These are phyloP conservation scores for Arbutus unedo DNA, from an alignment of 148 eudicot species.

Conservation along the genomic window DNA sequence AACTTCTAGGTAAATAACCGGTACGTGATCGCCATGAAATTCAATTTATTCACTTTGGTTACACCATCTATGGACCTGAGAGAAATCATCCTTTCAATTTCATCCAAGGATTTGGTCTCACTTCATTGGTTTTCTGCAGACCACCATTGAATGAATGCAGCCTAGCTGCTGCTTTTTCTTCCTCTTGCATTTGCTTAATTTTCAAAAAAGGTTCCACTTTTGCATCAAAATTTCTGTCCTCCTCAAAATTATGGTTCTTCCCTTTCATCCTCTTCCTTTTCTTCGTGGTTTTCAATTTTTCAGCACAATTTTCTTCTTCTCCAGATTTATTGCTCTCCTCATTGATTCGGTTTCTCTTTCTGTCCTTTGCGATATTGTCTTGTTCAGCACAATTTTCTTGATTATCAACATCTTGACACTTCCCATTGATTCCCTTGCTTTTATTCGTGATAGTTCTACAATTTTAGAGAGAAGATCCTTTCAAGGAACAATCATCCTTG, in stretches of 20 bases:
- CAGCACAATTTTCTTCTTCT: not conserved
- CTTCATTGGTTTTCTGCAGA: constrained; percentile 16
- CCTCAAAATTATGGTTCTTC: no score
- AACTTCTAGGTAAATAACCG: constrained; percentile 58
- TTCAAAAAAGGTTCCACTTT: constrained; percentile 64
- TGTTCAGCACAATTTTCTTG: not conserved
- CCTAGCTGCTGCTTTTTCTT: constrained; percentile 64
- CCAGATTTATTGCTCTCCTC: constrained; percentile 8
- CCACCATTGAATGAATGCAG: constrained; percentile 64
- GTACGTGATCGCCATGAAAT: constrained; percentile 31
- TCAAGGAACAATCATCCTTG: not conserved
- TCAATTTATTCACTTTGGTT: constrained; percentile 35
- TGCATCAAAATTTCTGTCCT: constrained; percentile 24
- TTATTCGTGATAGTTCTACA: no score
- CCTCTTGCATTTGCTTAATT: constrained; percentile 72
- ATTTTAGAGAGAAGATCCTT: not conserved
- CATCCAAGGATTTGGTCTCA: not conserved
- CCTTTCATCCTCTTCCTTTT: no score
- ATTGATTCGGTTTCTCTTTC: not conserved
- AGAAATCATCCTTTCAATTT: constrained; percentile 42
- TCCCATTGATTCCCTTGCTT: not conserved
- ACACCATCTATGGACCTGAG: constrained; percentile 40
- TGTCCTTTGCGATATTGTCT: not conserved
- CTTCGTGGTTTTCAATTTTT: no score
- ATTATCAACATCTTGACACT: not conserved